Percentiles rank a stretch among this genome's conserved stretches.
Conservation (phyloP, 208 protist genomes). For the Vickermania spadyakhi region DNA sequence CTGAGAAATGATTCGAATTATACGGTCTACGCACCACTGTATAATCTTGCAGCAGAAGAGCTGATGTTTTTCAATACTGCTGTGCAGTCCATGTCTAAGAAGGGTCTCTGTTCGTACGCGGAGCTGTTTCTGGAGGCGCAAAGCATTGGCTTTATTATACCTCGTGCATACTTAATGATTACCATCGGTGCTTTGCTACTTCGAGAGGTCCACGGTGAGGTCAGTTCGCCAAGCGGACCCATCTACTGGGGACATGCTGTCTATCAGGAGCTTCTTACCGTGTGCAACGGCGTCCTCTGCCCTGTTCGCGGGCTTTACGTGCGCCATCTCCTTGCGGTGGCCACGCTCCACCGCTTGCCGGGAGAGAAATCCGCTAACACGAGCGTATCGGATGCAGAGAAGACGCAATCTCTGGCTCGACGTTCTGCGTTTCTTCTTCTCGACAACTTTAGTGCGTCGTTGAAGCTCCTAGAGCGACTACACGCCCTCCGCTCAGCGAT, state of each 20-base stretch:
- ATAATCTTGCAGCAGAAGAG: background rate
- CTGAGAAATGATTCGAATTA: background rate
- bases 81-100: background rate
- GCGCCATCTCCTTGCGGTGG: constrained; percentile 78
- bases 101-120: constrained; percentile 25
- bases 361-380: too few relatives aligned
- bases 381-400: too few relatives aligned
- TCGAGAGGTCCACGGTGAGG: background rate
- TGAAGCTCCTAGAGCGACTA: background rate
- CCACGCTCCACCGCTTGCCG: too few relatives aligned
- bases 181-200: constrained; percentile 86
- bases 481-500: background rate
- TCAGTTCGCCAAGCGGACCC: background rate
- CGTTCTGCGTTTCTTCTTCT: too few relatives aligned
- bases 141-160: constrained; percentile 96
- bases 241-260: constrained; percentile 18
- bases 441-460: background rate
- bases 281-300: constrained; percentile 99
- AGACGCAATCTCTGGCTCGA: too few relatives aligned
- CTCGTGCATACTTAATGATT: constrained; percentile 97
- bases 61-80: background rate
- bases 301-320: constrained; percentile 98
- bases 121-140: constrained; percentile 98
- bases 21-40: background rate
- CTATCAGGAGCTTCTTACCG: constrained; percentile 81